phyloP scores from a whole-genome alignment of 441 rosid genomes.

The Pelargonium cotyledonis region DNA sequence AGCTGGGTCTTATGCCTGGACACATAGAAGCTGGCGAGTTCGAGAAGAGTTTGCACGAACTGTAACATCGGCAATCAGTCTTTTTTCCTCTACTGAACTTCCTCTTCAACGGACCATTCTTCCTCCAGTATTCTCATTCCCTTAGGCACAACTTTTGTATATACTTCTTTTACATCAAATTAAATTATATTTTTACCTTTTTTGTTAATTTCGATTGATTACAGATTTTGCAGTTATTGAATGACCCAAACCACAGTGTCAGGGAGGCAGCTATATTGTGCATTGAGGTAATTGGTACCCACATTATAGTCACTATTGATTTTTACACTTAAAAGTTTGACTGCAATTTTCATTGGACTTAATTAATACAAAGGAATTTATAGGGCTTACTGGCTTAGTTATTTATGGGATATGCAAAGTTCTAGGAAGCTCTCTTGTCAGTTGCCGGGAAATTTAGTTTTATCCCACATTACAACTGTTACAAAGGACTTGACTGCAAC shows the following conservation, averaged over 20 bases:
- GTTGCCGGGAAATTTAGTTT: neutral
- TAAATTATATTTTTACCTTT: neutral
- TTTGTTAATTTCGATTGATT: slow-evolving; percentile 12
- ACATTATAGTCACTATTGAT: slow-evolving; percentile 1
- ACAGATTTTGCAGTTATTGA: slow-evolving; percentile 93
- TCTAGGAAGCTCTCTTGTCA: neutral
- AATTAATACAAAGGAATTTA: neutral
- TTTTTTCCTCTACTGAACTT: slow-evolving; percentile 94
- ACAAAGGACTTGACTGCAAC: neutral
- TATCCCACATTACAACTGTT: neutral
- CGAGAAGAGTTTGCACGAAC: slow-evolving; percentile 97
- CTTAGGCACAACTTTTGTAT: neutral
- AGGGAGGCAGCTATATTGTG: slow-evolving; percentile 90
- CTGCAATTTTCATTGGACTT: neutral
- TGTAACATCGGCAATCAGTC: slow-evolving; percentile 86
- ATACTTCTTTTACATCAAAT: neutral
- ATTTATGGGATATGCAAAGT: neutral
- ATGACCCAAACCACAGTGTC: slow-evolving; percentile 76
- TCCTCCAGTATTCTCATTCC: slow-evolving; percentile 58
- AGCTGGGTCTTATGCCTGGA: slow-evolving; percentile 97
- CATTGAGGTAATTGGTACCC: slow-evolving; percentile 61
- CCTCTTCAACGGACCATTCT: slow-evolving; percentile 96
- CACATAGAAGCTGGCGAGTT: slow-evolving; percentile 88
- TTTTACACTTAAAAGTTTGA: neutral
- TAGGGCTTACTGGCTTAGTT: neutral